Conservation (phyloP, 306 rosid species). For the Leucaena leucocephala region DNA sequence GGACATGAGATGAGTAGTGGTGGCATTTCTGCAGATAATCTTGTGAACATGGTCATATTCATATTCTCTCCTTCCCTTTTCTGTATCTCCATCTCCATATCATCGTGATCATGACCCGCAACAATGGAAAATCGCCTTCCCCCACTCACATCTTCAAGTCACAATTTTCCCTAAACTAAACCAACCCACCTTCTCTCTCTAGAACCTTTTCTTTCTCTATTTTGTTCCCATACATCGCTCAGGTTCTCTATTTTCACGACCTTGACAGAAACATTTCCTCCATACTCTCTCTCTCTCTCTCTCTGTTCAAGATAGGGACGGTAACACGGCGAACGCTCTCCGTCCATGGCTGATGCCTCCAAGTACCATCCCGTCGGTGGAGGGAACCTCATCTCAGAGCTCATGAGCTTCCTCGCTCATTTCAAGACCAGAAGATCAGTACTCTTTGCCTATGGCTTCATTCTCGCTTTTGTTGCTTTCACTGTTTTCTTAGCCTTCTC, state of each 20-base stretch:
- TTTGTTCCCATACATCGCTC: neutral
- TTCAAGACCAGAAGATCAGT: slow-evolving; percentile 64
- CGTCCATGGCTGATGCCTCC: slow-evolving; percentile 71
- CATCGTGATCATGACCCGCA: neutral
- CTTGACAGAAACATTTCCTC: neutral
- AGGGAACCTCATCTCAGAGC: slow-evolving; percentile 52
- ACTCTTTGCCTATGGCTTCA: slow-evolving; percentile 65
- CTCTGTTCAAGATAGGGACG: neutral
- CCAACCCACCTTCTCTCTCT: neutral
- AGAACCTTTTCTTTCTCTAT: neutral
- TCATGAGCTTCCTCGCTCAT: slow-evolving; percentile 58
- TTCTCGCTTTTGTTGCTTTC: slow-evolving; percentile 64
- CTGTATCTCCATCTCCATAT: neutral
- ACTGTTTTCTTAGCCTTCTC: slow-evolving; percentile 73
- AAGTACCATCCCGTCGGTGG: slow-evolving; percentile 60
- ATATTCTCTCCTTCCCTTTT: neutral
- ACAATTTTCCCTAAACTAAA: neutral
- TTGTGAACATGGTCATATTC: neutral
- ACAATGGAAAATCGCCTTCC: neutral
- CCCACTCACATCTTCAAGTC: neutral
- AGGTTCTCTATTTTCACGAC: neutral
- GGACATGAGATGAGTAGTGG: neutral
- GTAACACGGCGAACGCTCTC: neutral
- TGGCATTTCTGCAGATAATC: neutral
- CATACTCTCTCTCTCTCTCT: neutral